phyloP scores from a whole-genome alignment of 192 early-diverging fungal genomes.

The Coemansia sp. region DNA sequence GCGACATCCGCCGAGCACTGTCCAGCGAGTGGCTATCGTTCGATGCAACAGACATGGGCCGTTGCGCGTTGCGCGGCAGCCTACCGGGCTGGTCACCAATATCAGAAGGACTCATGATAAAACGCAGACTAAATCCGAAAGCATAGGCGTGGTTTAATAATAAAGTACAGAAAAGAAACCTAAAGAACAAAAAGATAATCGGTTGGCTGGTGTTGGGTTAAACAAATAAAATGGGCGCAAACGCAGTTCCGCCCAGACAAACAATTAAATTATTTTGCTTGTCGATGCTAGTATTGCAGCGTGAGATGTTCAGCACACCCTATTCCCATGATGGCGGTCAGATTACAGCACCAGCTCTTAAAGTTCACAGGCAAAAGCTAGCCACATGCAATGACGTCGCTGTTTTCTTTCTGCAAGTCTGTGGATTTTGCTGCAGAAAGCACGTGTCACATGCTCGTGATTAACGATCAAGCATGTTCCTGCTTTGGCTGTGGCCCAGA shows the following conservation, averaged over 20 bases:
- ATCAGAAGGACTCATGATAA: slow-evolving; percentile 4
- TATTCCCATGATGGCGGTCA: background rate
- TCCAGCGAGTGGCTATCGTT: slow-evolving; percentile 14
- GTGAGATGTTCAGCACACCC: background rate
- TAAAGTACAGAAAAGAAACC: background rate
- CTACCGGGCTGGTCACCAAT: slow-evolving; percentile 14
- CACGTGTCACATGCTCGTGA: too few relatives aligned
- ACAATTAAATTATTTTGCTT: too few relatives aligned
- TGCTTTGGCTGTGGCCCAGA: too few relatives aligned
- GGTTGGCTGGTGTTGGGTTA: background rate
- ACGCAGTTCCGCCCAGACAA: background rate
- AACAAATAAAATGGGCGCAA: background rate
- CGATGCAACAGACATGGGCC: slow-evolving; percentile 11
- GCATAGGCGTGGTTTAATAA: background rate
- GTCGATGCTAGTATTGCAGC: too few relatives aligned
- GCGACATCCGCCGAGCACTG: slow-evolving; percentile 17
- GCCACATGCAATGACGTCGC: too few relatives aligned
- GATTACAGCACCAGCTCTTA: background rate
- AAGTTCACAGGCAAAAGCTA: background rate
- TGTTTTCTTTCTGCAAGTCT: too few relatives aligned
- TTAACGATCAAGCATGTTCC: too few relatives aligned
- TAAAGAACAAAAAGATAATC: background rate
- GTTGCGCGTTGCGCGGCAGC: slow-evolving; percentile 43
- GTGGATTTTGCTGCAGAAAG: too few relatives aligned
- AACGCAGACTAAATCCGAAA: background rate